Base-by-base conservation (phyloP, 805 yeast genomes). In the Komagataella pastoris region DNA sequence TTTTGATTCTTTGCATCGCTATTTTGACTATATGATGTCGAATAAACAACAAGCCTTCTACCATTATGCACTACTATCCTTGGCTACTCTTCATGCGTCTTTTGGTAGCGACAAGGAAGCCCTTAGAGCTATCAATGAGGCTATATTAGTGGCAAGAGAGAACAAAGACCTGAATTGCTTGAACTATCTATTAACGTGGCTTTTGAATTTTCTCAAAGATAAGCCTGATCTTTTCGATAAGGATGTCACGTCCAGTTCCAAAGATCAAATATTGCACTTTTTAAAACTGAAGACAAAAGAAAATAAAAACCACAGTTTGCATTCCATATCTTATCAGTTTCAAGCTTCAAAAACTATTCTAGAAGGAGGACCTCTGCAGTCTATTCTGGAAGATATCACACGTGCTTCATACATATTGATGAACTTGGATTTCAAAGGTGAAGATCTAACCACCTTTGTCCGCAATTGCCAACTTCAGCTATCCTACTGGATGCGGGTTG, bases 131-230 rank as follows among this genome's bases (percentile, higher is more conserved):
- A 85, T 88, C 7, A 88, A 85, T 55, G 97, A 89, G 62, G 93
- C 97, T 0, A 84, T 88, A 2, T 73, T 85, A 6, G 88, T 89
- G 2, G 97, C 97, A 0, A 70, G 97, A 57, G 96, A 89, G 59
- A 83, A 84, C 58, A 81, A 81, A 55, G 96, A 90, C 63, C 73
- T 78, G 52, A 71, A 74, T 12, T 86, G 95, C 23, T 71, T 88
- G 46, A 83, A 86, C 24, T 81, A 81, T 57, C 74, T 88, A 14
- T 68, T 88, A 49, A 74, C 88, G 7, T 85, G 93, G 89, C 69
- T 88, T 1, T 80, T 81, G 56, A 77, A 82, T 55, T 86, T 84
- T 57, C 72, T 87, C 59, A 79, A 79, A 54, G 77, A 78, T 53
- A 75, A 82, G 58, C 96, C 96, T 0, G 70, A 75, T 49, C 60